Evolutionary conservation across 2,329 filamentous ascomycete species (phyloP).

Genomic region (Akanthomyces muscarius): DNA sequence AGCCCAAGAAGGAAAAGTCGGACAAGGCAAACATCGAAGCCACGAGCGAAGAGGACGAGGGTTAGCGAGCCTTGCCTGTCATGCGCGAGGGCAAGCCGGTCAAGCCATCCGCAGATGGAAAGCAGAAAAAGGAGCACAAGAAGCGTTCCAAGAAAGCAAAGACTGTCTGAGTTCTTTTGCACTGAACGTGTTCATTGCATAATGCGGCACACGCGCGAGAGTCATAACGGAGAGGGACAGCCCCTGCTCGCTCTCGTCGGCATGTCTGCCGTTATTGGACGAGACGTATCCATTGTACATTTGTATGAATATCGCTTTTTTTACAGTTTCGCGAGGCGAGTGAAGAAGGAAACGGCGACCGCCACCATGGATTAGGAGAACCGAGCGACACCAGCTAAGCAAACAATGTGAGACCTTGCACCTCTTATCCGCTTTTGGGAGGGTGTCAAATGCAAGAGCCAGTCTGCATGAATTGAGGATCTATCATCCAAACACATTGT

Average conservation of each 20-base stretch:
- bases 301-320: background rate
- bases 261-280: background rate
- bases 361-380: background rate
- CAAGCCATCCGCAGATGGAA: background rate
- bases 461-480: background rate
- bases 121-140: background rate
- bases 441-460: background rate
- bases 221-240: background rate
- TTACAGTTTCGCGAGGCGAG: slow-evolving; percentile 5
- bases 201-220: background rate
- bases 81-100: background rate
- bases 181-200: too few species aligned
- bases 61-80: slow-evolving; percentile 19
- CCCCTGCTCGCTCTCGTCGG: background rate
- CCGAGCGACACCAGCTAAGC: background rate
- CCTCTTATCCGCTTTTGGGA: background rate
- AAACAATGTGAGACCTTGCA: slow-evolving; percentile 7
- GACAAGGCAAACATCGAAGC: slow-evolving; percentile 59
- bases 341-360: background rate
- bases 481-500: background rate
- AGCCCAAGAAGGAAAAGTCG: slow-evolving; percentile 37
- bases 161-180: background rate
- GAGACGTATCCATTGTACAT: slow-evolving; percentile 2
- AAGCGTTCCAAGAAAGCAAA: background rate
- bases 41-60: slow-evolving; percentile 58